A percentile compares a stretch with the other conserved stretches of the same genome.
Evolutionary conservation across 164 flowering plant genomes (phyloP).

Genomic region (Kingdonia uniflora): DNA sequence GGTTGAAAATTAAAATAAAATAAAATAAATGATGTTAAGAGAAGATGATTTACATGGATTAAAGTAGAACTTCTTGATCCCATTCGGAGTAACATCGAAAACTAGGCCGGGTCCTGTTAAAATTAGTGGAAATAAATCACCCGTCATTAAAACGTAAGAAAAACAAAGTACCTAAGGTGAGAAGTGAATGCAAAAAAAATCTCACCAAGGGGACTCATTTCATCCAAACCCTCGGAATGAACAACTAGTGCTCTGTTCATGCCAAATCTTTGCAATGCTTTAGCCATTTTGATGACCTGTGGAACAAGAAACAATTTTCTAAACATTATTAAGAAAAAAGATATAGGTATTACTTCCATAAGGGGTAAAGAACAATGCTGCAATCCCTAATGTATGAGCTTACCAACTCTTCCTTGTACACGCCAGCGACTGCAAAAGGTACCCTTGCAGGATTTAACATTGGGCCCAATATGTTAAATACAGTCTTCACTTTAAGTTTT

Average conservation of each 20-base stretch:
- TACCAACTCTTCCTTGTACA: constrained; percentile 61
- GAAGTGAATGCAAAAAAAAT: constrained; percentile 6
- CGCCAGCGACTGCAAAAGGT: constrained; percentile 90
- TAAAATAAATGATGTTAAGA: constrained; percentile 1
- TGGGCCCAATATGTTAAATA: constrained; percentile 87
- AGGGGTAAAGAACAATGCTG: not conserved
- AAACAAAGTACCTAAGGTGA: not conserved
- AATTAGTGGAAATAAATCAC: too few relatives aligned
- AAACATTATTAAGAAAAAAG: not conserved
- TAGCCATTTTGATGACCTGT: constrained; percentile 89
- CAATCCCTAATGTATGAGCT: constrained; percentile 14
- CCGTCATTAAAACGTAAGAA: not conserved
- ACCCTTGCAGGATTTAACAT: constrained; percentile 86
- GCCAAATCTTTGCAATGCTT: constrained; percentile 78
- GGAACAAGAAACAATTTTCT: constrained; percentile 5
- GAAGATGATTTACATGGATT: constrained; percentile 58
- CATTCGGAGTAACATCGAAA: constrained; percentile 69
- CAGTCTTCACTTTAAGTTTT: constrained; percentile 81
- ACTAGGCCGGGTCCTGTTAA: constrained; percentile 65
- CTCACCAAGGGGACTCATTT: constrained; percentile 87
- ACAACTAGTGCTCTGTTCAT: constrained; percentile 85
- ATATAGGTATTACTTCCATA: too few relatives aligned
- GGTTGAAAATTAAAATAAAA: too few relatives aligned
- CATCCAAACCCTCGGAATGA: constrained; percentile 88
- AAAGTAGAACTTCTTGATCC: constrained; percentile 57